Evolutionary conservation across 306 rosid genomes (phyloP).

Genomic region (Mucuna pruriens): DNA sequence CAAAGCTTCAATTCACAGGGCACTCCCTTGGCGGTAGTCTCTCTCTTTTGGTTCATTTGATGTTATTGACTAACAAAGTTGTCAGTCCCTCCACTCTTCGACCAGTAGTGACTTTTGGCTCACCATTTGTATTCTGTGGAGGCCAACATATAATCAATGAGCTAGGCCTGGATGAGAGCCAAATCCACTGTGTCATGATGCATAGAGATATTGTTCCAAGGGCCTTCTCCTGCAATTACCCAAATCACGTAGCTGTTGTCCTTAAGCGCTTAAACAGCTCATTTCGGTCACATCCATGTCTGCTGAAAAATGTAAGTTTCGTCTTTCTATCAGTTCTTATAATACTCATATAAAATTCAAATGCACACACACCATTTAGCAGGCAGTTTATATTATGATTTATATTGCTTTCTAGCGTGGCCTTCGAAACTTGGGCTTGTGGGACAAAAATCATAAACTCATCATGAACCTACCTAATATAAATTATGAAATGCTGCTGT

Average conservation of each 20-base stretch:
- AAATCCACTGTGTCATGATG: conserved; percentile 79
- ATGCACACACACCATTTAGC: not conserved
- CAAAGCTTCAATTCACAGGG: conserved; percentile 87
- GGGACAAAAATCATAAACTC: not conserved
- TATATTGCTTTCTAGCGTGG: not conserved
- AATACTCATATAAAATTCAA: not conserved
- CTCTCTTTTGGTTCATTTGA: conserved; percentile 85
- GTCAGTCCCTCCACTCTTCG: conserved; percentile 67
- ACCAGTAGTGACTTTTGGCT: conserved; percentile 89
- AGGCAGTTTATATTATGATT: not conserved
- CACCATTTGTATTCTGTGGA: conserved; percentile 93
- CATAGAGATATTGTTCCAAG: conserved; percentile 97
- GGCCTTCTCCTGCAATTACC: conserved; percentile 95
- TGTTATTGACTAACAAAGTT: conserved; percentile 67
- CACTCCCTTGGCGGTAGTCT: conserved; percentile 98
- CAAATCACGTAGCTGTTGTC: conserved; percentile 69
- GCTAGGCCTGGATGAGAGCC: conserved; percentile 71
- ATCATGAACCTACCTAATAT: not conserved
- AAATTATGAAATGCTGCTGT: not conserved
- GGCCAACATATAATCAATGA: conserved; percentile 67
- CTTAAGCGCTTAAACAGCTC: conserved; percentile 77
- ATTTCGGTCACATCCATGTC: conserved; percentile 82
- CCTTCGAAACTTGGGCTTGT: not conserved
- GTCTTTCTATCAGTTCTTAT: not conserved
- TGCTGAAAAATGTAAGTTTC: conserved; percentile 65